Conservation (phyloP, 2,329 filamentous ascomycete genomes). For the Sarocladium kiliense region DNA sequence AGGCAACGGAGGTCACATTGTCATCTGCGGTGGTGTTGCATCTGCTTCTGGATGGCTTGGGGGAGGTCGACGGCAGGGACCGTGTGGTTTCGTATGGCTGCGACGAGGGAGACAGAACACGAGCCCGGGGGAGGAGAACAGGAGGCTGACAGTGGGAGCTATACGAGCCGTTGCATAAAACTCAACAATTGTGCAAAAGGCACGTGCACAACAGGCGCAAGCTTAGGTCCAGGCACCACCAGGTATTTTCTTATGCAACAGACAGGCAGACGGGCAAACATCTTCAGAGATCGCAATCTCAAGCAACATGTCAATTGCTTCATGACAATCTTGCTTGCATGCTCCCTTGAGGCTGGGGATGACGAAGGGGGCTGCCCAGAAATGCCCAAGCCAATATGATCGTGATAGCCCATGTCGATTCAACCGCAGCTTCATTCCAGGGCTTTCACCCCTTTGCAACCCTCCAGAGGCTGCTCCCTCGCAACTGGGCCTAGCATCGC, state of each 20-base stretch:
- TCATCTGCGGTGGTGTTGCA: neutral
- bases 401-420: neutral
- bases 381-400: neutral
- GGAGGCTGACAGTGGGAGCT: neutral
- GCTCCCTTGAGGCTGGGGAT: constrained; percentile 1
- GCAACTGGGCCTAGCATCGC: no score
- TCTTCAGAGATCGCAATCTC: neutral
- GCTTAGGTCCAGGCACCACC: neutral
- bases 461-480: no score
- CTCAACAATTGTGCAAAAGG: neutral
- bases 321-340: neutral
- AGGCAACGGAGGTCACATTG: neutral
- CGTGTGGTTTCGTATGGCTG: neutral
- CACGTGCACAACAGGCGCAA: neutral
- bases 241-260: no score
- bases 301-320: neutral
- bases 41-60: neutral
- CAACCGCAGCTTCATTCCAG: neutral
- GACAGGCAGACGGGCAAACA: no score
- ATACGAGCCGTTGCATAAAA: neutral
- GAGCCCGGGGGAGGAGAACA: neutral
- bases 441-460: neutral
- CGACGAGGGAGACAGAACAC: neutral
- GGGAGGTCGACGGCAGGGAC: neutral
- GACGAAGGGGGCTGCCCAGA: neutral